Base-by-base conservation (phyloP, 345 rosid species). In the Hypericum perforatum region DNA sequence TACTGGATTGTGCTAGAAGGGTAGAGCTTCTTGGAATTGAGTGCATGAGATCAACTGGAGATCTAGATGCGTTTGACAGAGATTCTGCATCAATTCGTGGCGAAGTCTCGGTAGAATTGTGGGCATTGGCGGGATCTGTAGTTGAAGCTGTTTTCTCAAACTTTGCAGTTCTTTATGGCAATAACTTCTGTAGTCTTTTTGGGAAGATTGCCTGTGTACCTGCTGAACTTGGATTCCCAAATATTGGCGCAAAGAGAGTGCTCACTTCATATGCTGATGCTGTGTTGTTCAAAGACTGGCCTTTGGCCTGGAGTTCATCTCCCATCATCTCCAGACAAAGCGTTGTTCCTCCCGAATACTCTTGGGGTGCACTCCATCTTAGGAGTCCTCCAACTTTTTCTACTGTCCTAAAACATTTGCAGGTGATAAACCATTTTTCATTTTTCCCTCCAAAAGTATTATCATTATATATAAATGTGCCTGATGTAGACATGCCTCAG, bases 281-380 rank as follows among this genome's bases (percentile, higher is more conserved):
- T 51, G 73, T 89, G 66, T 60, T 89, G 50, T 68, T 72, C 53
- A 78, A 80, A 61, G 94, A 89, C 70, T 89, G 97, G 95, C 95
- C 97, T 71, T 75, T 89, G 58, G 87, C 88, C 63, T 89, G 97
- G 97, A 89, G 89, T 61, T 78, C 74, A 55, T 71, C 78, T 68
- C 95, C 97, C 54, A 83, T 83, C 68, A 73, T 89, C 64, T 67
- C 88, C 57, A 80, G 66, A 70, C 88, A 83, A 67, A 83, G 63
- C 74, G 68, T 78, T 66, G 58, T 86, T 70, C 97, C 95, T 48
- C 95, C 97, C 29, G 95, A 83, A 49, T 86, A 72, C 71, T 78
- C 97, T 8, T 89, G 95, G 95, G 81, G 80, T 50, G 78, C 84
- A 62, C 73, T 89, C 60, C 70, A 78, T 66, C 73, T 89, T 41